phyloP scores from a whole-genome alignment of 139 green algal genomes.

The Microglena sp. region DNA sequence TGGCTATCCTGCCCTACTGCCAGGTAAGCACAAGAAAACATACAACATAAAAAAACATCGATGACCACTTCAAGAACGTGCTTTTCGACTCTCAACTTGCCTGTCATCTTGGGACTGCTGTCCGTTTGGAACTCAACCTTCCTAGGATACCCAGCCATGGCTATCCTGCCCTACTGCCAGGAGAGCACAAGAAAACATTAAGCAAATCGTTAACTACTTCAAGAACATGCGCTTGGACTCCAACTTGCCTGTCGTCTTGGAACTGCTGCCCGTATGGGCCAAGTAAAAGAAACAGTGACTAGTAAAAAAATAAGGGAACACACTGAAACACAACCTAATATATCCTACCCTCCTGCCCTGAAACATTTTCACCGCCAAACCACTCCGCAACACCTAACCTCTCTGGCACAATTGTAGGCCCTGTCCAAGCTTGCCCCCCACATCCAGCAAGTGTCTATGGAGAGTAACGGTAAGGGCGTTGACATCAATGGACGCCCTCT shows the following conservation, averaged over 20 bases:
- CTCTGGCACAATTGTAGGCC: constrained; percentile 44
- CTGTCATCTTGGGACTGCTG: constrained; percentile 87
- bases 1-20: constrained; percentile 96
- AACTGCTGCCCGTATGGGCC: too few species aligned
- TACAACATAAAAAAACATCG: constrained; percentile 53
- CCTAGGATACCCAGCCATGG: constrained; percentile 76
- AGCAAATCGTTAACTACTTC: too few species aligned
- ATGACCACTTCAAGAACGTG: constrained; percentile 80
- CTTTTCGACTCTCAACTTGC: constrained; percentile 88
- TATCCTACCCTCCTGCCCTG: too few species aligned
- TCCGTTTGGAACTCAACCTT: constrained; percentile 96
- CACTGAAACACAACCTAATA: too few species aligned
- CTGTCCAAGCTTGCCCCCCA: constrained; percentile 93
- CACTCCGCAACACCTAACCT: too few species aligned
- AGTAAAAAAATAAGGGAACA: too few species aligned
- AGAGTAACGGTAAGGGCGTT: constrained; percentile 98
- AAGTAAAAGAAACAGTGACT: too few species aligned
- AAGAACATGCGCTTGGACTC: too few species aligned
- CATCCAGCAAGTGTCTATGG: constrained; percentile 96
- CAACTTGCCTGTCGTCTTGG: too few species aligned
- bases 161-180: constrained; percentile 97
- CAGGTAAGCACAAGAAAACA: constrained; percentile 39
- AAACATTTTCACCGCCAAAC: too few species aligned
- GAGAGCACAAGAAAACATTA: constrained; percentile 13
- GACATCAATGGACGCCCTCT: constrained; percentile 77